Evolutionary conservation across 1,139 yeast genomes (phyloP).

Genomic region (Pichia kudriavzevii): DNA sequence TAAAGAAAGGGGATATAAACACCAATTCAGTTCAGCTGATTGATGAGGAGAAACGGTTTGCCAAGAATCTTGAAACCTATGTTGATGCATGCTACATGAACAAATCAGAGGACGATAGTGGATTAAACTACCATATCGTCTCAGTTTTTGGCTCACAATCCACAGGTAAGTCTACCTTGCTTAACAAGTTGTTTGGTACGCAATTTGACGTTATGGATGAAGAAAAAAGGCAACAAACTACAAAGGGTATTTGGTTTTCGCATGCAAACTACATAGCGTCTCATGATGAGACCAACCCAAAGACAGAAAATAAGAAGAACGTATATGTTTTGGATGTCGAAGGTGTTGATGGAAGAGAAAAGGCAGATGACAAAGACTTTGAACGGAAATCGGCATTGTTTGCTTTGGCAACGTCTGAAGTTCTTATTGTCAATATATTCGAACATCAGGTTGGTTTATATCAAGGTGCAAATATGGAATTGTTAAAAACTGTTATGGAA

Average conservation of each 20-base stretch:
- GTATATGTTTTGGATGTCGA: slow-evolving; percentile 93
- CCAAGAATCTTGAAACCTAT: slow-evolving; percentile 27
- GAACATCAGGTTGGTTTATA: slow-evolving; percentile 94
- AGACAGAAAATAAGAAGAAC: slow-evolving; percentile 26
- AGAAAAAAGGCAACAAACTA: slow-evolving; percentile 69
- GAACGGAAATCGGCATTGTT: slow-evolving; percentile 94
- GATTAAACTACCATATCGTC: slow-evolving; percentile 77
- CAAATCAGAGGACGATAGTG: slow-evolving; percentile 37
- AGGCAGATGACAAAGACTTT: slow-evolving; percentile 98
- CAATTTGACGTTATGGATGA: slow-evolving; percentile 92
- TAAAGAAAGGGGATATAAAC: too few species aligned
- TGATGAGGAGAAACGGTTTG: slow-evolving; percentile 68
- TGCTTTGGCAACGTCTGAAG: slow-evolving; percentile 88
- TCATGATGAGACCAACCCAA: slow-evolving; percentile 7
- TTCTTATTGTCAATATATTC: slow-evolving; percentile 89
- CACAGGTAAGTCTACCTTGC: slow-evolving; percentile 88
- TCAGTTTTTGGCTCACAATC: slow-evolving; percentile 97
- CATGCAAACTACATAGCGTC: slow-evolving; percentile 37
- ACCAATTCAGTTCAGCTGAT: slow-evolving; percentile 58
- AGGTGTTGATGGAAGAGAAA: slow-evolving; percentile 96
- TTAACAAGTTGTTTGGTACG: slow-evolving; percentile 80
- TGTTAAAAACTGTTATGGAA: slow-evolving; percentile 90
- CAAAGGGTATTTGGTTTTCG: slow-evolving; percentile 94
- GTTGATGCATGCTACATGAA: slow-evolving; percentile 29
- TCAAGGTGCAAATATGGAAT: slow-evolving; percentile 97